Base-by-base conservation (phyloP, 805 yeast genomes). In the Hagleromyces aurorensis region DNA sequence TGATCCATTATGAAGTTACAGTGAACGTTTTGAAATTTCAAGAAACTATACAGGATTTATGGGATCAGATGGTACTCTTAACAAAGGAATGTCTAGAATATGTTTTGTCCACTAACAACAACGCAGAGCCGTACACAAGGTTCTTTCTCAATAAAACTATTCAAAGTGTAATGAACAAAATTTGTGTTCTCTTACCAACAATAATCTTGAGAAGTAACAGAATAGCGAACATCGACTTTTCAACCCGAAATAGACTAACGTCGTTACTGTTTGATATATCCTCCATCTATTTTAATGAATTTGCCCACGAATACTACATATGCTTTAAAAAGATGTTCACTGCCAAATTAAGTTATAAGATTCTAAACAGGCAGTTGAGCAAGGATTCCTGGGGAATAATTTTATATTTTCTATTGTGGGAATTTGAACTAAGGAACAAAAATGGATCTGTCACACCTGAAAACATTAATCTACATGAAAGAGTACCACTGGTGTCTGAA, bases 241-340 rank as follows among this genome's bases (percentile, higher is more conserved):
- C 23, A 9, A 37, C 35, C 7, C 32, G 37, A 20, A 36, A 37
- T 12, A 22, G 32, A 8, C 37, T 47, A 42, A 36, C 43, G 12
- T 36, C 38, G 25, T 44, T 44, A 23, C 24, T 44, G 9, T 40
- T 38, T 23, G 41, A 43, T 5, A 27, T 52, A 3, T 41, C 48
- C 2, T 46, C 56, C 5, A 34, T 50, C 30, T 54, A 47, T 32
- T 54, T 52, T 28, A 52, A 52, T 27, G 50, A 51, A 27, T 42
- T 52, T 30, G 52, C 48, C 3, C 34, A 38, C n/a, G 52, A 50
- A 15, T 48, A 51, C 25, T 52, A 51, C 25, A 44, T 50, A 13
- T 34, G 49, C 25, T 54, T 52, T 27, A 48, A 42, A 30, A 47
- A 46, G 24, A 43, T 54, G 50, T 54, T 54, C 25, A 37, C 46